phyloP scores from a whole-genome alignment of 2,329 filamentous ascomycete genomes.

The Pseudofabraea citricarpa region DNA sequence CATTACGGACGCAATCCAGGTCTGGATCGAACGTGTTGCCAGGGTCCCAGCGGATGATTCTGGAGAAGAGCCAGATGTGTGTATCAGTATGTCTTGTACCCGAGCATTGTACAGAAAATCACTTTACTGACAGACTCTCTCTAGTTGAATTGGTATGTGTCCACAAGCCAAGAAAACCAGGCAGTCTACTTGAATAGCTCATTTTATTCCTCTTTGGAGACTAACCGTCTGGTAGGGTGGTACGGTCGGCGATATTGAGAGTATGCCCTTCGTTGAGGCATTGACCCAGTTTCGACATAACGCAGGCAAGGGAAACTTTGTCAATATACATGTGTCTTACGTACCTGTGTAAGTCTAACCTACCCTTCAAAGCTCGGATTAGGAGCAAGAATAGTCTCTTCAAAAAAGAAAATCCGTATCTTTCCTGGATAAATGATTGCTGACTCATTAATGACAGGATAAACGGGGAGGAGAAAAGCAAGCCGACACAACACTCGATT shows the following conservation, averaged over 20 bases:
- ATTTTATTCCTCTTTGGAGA: constrained; percentile 5
- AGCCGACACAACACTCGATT: constrained; percentile 91
- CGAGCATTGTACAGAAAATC: background rate
- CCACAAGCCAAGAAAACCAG: constrained; percentile 5
- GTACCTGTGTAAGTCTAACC: constrained; percentile 55
- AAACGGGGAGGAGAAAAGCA: constrained; percentile 80
- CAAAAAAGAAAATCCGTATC: constrained; percentile 2
- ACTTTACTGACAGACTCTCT: constrained; percentile 11
- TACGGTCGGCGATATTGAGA: constrained; percentile 77
- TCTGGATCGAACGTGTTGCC: constrained; percentile 86
- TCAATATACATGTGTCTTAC: constrained; percentile 85
- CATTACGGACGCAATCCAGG: constrained; percentile 85
- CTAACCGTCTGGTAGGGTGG: constrained; percentile 40
- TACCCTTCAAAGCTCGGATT: constrained; percentile 3
- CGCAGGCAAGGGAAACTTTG: constrained; percentile 73
- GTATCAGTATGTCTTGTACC: constrained; percentile 61
- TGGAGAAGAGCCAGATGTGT: constrained; percentile 79
- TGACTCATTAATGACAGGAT: constrained; percentile 13
- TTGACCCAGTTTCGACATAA: constrained; percentile 72
- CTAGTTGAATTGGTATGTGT: constrained; percentile 32
- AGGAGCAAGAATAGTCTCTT: constrained; percentile 6
- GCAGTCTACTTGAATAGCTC: constrained; percentile 10
- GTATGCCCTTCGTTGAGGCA: constrained; percentile 82
- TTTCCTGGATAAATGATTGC: constrained; percentile 5
- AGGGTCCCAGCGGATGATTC: constrained; percentile 83